These are phyloP conservation scores for Tolypocladium sp. DNA, from an alignment of 2,329 filamentous ascomycete genomes.

Conservation along the genomic window DNA sequence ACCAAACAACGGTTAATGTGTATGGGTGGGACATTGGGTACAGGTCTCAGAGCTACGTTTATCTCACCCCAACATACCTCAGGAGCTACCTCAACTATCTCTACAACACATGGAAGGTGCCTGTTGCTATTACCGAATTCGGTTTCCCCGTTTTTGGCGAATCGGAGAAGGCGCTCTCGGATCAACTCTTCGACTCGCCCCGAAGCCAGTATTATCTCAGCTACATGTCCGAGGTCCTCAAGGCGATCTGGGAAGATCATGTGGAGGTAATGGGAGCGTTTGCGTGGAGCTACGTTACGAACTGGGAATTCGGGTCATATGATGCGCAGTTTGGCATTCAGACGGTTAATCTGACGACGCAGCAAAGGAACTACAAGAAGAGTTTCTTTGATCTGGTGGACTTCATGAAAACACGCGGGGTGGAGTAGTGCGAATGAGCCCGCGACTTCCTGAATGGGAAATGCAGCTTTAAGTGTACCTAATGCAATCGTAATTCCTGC, in stretches of 20 bases:
- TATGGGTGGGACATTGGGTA: constrained; percentile 52
- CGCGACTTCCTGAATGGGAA: too few relatives aligned
- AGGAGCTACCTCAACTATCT: constrained; percentile 46
- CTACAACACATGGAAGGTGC: constrained; percentile 46
- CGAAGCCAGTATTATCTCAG: constrained; percentile 45
- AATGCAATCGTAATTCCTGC: too few relatives aligned
- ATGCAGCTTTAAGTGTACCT: too few relatives aligned
- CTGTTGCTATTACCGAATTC: constrained; percentile 44
- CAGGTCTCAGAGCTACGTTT: constrained; percentile 44
- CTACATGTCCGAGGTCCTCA: constrained; percentile 44
- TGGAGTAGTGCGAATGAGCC: too few relatives aligned
- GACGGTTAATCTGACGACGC: constrained; percentile 42
- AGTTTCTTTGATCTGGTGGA: constrained; percentile 50
- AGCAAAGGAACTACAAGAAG: constrained; percentile 43
- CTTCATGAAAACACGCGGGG: constrained; percentile 26
- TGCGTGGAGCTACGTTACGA: too few relatives aligned
- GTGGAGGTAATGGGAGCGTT: constrained; percentile 45
- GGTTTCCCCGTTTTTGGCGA: constrained; percentile 47
- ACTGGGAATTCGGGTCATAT: constrained; percentile 44
- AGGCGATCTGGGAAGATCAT: constrained; percentile 45
- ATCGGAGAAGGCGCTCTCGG: constrained; percentile 28
- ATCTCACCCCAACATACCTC: constrained; percentile 50
- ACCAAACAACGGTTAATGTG: constrained; percentile 32
- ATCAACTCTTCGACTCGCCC: constrained; percentile 44
- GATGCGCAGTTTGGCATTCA: constrained; percentile 44